Conservation (phyloP, 2,329 filamentous ascomycete genomes). For the Trichoderma endophyticum region DNA sequence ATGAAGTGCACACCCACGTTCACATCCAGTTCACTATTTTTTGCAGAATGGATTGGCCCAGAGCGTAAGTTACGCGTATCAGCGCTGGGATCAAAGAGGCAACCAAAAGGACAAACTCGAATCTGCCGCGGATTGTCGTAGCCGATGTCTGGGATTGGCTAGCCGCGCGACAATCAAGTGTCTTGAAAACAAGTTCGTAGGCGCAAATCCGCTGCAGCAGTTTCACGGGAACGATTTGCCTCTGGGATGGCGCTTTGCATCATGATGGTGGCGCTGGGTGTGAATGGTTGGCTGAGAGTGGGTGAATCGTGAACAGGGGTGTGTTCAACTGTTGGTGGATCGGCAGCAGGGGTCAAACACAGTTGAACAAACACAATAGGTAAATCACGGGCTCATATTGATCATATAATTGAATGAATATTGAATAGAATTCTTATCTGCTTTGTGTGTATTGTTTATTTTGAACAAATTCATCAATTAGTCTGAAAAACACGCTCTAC, state of each 20-base stretch:
- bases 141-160: slow-evolving; percentile 3
- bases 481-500: too few relatives aligned
- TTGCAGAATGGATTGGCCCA: not conserved
- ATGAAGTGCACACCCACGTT: not conserved
- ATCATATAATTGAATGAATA: not conserved
- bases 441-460: too few relatives aligned
- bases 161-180: slow-evolving; percentile 5
- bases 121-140: slow-evolving; percentile 1
- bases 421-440: not conserved
- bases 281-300: slow-evolving; percentile 2
- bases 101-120: not conserved
- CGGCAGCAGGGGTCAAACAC: not conserved
- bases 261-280: not conserved
- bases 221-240: not conserved
- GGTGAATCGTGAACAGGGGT: slow-evolving; percentile 8
- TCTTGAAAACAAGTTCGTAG: not conserved
- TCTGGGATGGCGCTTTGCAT: slow-evolving; percentile 11
- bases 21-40: not conserved
- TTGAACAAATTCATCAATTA: not conserved
- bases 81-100: not conserved
- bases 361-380: not conserved
- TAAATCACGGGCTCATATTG: not conserved
- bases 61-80: not conserved
- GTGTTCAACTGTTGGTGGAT: too few relatives aligned
- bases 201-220: not conserved